Conservation (phyloP, 2,329 filamentous ascomycete species). For the Penicillium olsonii region DNA sequence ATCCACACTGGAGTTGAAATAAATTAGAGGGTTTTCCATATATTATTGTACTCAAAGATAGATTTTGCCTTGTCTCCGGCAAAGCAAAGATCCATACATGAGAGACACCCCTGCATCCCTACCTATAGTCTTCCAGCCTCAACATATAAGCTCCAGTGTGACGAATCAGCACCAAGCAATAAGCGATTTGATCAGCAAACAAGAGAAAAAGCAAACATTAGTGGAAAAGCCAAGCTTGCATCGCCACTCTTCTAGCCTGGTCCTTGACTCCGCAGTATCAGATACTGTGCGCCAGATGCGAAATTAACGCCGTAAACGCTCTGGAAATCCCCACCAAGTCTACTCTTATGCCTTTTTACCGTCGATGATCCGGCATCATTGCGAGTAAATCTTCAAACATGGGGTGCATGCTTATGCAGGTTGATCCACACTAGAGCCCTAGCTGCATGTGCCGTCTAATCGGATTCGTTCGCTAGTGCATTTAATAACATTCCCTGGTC, state of each 20-base stretch:
- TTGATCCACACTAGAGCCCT: conserved; percentile 5
- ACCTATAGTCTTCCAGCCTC: conserved; percentile 12
- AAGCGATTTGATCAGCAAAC: conserved; percentile 7
- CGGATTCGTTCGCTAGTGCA: conserved; percentile 1
- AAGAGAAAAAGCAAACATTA: conserved; percentile 17
- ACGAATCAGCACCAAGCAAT: conserved; percentile 12
- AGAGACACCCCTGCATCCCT: neutral
- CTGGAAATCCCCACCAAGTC: neutral
- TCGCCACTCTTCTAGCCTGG: conserved; percentile 2
- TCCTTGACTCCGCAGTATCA: neutral
- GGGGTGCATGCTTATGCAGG: conserved; percentile 7
- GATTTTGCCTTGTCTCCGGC: neutral
- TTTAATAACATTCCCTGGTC: neutral
- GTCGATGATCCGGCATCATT: neutral
- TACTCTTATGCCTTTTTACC: neutral
- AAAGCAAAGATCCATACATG: neutral
- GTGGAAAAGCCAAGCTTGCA: neutral
- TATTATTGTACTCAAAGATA: neutral
- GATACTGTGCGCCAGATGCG: neutral
- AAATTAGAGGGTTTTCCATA: neutral
- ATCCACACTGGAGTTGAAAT: neutral
- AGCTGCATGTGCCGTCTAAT: neutral
- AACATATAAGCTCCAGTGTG: neutral
- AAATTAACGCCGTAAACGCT: conserved; percentile 13
- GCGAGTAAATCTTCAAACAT: neutral